Evolutionary conservation across 75 land plant species (phyloP), one percentile per base, ranked within the genome.

Genomic region (Picea glauca): DNA sequence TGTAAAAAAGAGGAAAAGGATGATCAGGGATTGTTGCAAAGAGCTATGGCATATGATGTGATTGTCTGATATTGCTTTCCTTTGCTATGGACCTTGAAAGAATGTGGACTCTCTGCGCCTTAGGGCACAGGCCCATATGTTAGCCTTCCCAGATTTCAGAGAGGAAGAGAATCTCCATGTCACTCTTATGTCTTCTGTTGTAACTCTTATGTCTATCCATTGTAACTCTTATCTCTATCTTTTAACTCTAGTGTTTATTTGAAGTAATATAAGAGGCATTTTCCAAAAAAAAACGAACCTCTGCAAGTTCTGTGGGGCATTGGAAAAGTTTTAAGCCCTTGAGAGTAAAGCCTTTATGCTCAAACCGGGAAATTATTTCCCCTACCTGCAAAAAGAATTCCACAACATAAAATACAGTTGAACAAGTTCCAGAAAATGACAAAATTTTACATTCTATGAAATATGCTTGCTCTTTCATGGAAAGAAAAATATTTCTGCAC

Each of bases 291-390:
- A 40, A 33, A 59, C 90, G 75, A 78, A 95, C 99, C 96, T 98
- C 88, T 40, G 99, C 99, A 61, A 98, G 83, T 23, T 90, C 93
- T 68, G 75, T 75, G 40, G 99, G 90, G 82, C 99, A 93, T 63
- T 91, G 89, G 63, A 91, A 95, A 56, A 98, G 91, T 88, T 98
- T 98, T 80, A 98, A 77, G 26, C 98, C 99, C 80, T 81, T 90
- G 58, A 98, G 65, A 75, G 83, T 77, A 60, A 95, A 98, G 0
- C 99, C 99, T 78, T 98, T 98, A 79, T 81, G 91, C 92, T 98
- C 99, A 88, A 98, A 98, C 78, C 96, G 86, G 2, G 99, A 91
- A 77, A 98, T 98, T 26, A 98, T 89, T 77, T 98, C 98, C 56
- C 98, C 98, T 77, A 98, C 94, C 99, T 98, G 73, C 73, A 79